A percentile compares a stretch with the other conserved stretches of the same genome.
These are phyloP conservation scores for Leucaena leucocephala DNA, from an alignment of 306 rosid genomes.

Conservation along the genomic window DNA sequence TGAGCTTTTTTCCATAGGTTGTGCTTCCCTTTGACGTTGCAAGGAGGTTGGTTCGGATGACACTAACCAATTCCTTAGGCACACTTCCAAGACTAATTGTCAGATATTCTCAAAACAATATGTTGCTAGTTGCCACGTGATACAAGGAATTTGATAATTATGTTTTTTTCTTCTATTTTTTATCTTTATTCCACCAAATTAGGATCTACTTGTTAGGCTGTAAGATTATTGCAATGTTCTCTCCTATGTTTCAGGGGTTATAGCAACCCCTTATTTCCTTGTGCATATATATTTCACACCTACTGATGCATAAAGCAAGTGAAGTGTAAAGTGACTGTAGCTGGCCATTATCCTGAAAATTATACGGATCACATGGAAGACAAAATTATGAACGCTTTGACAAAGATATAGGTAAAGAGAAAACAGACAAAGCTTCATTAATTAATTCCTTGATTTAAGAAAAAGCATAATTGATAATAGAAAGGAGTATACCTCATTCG, in stretches of 20 bases:
- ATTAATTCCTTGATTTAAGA: conserved; percentile 26
- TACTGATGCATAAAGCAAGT: background rate
- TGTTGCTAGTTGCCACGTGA: background rate
- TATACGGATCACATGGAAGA: background rate
- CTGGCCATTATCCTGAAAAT: background rate
- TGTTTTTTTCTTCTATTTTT: background rate
- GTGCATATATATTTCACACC: background rate
- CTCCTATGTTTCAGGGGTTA: background rate
- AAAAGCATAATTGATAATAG: conserved; percentile 9
- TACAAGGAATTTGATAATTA: background rate
- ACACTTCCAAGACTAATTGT: background rate
- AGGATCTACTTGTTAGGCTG: background rate
- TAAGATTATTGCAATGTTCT: background rate
- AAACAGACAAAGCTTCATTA: background rate
- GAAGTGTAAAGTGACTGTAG: background rate
- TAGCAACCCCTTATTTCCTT: background rate
- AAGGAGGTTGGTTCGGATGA: background rate
- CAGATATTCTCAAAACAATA: background rate
- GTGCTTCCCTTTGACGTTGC: conserved; percentile 3
- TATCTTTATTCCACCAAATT: background rate
- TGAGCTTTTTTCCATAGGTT: background rate
- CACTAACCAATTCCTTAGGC: background rate
- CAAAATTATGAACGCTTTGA: background rate
- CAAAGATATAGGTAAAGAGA: background rate
- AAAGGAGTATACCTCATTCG: conserved; percentile 74